Conservation (phyloP, 768 basidiomycete genomes). For the Auriculariales sp. region DNA sequence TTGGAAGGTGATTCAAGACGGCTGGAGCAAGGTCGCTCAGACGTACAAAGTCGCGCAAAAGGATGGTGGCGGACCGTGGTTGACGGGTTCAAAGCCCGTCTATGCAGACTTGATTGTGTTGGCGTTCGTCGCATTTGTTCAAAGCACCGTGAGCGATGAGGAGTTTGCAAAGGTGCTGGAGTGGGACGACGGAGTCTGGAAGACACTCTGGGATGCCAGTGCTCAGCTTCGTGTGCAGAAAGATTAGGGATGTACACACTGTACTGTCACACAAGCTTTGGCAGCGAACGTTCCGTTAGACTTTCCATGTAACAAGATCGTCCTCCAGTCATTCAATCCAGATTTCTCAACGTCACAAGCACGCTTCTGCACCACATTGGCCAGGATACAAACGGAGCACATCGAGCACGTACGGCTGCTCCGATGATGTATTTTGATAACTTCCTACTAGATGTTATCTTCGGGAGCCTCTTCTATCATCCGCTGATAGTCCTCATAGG, state of each 20-base stretch:
- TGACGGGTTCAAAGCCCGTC: background rate
- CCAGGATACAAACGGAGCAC: too few species aligned
- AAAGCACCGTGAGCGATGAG: background rate
- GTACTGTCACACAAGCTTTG: too few species aligned
- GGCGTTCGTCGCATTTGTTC: background rate
- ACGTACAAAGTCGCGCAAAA: background rate
- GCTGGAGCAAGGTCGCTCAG: background rate
- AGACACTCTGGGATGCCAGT: background rate
- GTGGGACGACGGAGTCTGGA: background rate
- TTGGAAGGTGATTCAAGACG: background rate
- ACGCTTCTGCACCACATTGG: too few species aligned
- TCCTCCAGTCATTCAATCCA: too few species aligned
- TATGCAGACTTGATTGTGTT: background rate
- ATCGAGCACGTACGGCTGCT: too few species aligned
- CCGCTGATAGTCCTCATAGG: conserved; percentile 73
- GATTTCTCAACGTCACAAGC: too few species aligned
- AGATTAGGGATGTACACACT: too few species aligned
- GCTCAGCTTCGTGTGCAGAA: too few species aligned
- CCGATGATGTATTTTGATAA: too few species aligned
- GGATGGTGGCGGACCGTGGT: background rate
- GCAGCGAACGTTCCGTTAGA: too few species aligned
- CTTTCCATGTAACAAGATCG: too few species aligned
- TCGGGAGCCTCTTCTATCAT: conserved; percentile 71
- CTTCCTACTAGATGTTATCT: conserved; percentile 45
- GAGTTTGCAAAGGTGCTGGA: background rate